Conservation (phyloP, 177 flowering plant genomes). For the Vitis hybrid region DNA sequence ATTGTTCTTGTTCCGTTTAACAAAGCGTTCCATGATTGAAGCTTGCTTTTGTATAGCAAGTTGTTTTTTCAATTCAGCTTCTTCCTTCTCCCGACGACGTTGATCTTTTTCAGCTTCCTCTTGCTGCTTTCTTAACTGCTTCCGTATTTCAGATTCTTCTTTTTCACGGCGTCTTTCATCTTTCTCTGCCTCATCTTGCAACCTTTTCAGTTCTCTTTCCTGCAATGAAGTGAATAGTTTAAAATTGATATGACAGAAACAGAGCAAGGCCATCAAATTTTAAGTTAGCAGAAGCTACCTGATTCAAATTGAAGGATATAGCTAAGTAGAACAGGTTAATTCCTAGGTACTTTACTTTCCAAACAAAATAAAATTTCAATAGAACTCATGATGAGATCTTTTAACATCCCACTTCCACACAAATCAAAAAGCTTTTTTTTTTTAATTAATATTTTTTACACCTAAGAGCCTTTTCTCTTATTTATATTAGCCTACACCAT, state of each 20-base stretch:
- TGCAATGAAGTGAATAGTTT: conserved; percentile 22
- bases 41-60: conserved; percentile 80
- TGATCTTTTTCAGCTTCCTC: conserved; percentile 86
- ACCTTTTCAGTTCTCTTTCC: conserved; percentile 74
- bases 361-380: too few relatives aligned
- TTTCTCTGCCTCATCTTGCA: conserved; percentile 70
- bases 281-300: background rate
- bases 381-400: too few relatives aligned
- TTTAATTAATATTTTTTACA: background rate
- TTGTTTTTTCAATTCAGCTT: conserved; percentile 63
- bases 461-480: background rate
- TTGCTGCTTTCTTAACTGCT: conserved; percentile 62
- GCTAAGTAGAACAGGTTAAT: background rate
- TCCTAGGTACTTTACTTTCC: background rate
- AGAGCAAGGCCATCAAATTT: background rate
- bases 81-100: conserved; percentile 76
- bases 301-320: background rate
- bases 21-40: conserved; percentile 86
- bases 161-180: conserved; percentile 65
- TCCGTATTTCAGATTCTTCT: conserved; percentile 71
- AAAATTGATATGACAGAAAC: background rate
- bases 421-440: background rate
- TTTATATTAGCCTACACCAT: background rate
- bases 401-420: background rate
- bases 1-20: conserved; percentile 46